phyloP scores from a whole-genome alignment of 495 filamentous ascomycete species.

The Neurospora sp. region DNA sequence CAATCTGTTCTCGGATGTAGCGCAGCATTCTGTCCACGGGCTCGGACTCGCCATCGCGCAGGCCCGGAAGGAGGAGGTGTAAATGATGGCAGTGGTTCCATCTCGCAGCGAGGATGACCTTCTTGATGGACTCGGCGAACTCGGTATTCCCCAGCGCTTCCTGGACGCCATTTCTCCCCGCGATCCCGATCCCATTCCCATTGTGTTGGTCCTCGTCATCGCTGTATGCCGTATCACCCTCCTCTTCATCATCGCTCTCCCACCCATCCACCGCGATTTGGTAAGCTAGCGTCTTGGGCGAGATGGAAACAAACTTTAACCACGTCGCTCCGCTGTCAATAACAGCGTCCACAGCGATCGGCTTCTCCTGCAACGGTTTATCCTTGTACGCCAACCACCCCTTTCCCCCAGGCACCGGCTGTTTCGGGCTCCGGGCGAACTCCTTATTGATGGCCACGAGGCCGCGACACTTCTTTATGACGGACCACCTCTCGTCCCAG shows the following conservation, averaged over 20 bases:
- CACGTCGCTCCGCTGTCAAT: constrained; percentile 24
- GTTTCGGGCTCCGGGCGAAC: constrained; percentile 18
- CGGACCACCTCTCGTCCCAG: constrained; percentile 20
- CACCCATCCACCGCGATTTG: constrained; percentile 22
- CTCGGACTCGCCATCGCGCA: constrained; percentile 18
- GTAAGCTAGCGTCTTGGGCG: constrained; percentile 16
- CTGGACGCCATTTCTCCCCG: neutral
- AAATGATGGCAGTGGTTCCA: constrained; percentile 24
- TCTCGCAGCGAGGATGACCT: constrained; percentile 19
- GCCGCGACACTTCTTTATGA: constrained; percentile 22
- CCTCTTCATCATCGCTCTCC: constrained; percentile 19
- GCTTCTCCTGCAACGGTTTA: constrained; percentile 16
- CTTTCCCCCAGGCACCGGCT: constrained; percentile 5
- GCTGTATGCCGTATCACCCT: neutral
- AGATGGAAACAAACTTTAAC: constrained; percentile 24
- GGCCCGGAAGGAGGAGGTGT: constrained; percentile 15
- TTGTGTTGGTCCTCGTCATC: neutral
- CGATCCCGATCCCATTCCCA: neutral
- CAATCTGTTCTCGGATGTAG: constrained; percentile 10
- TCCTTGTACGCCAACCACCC: constrained; percentile 21
- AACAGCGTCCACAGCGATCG: constrained; percentile 19
- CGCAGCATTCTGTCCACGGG: constrained; percentile 17
- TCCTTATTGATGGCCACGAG: constrained; percentile 23
- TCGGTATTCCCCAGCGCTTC: constrained; percentile 16
- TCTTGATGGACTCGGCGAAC: constrained; percentile 17